A percentile compares a stretch with the other conserved stretches of the same genome.
Evolutionary conservation across 2,329 filamentous ascomycete species (phyloP).

Genomic region (Aspergillus unguis): DNA sequence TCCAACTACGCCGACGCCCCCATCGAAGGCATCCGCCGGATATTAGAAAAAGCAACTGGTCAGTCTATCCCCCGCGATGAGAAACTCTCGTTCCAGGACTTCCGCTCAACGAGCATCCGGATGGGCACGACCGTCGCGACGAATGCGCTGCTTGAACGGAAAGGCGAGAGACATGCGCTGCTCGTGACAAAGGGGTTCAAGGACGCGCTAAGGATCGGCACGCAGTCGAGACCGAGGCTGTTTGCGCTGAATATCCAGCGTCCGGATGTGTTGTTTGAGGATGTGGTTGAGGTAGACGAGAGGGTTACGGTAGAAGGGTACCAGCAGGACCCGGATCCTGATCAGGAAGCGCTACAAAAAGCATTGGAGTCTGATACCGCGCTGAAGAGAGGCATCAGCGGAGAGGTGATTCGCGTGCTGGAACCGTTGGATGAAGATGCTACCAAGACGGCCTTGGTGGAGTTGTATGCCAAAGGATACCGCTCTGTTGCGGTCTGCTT

Average conservation of each 20-base stretch:
- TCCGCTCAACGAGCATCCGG: constrained; percentile 53
- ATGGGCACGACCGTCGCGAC: constrained; percentile 93
- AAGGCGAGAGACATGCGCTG: constrained; percentile 78
- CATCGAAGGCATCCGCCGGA: constrained; percentile 18
- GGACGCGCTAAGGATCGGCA: constrained; percentile 62
- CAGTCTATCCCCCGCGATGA: constrained; percentile 14
- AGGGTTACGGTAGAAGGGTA: constrained; percentile 49
- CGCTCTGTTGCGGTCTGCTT: background rate
- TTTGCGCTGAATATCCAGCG: constrained; percentile 81
- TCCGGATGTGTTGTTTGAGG: constrained; percentile 53
- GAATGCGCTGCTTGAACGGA: constrained; percentile 79
- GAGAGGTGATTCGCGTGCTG: background rate
- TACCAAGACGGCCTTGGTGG: background rate
- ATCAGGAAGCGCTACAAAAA: background rate
- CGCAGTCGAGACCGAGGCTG: constrained; percentile 62
- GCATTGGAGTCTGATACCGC: background rate
- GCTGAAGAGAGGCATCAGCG: background rate
- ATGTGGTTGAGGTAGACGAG: constrained; percentile 25
- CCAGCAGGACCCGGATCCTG: constrained; percentile 18
- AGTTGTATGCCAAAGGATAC: background rate
- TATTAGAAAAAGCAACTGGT: constrained; percentile 11
- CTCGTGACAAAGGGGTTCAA: constrained; percentile 80
- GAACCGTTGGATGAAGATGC: background rate
- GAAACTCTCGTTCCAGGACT: constrained; percentile 2
- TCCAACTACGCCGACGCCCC: constrained; percentile 77